Conservation (phyloP, 768 basidiomycete species). For the Tubosaeta sp. region DNA sequence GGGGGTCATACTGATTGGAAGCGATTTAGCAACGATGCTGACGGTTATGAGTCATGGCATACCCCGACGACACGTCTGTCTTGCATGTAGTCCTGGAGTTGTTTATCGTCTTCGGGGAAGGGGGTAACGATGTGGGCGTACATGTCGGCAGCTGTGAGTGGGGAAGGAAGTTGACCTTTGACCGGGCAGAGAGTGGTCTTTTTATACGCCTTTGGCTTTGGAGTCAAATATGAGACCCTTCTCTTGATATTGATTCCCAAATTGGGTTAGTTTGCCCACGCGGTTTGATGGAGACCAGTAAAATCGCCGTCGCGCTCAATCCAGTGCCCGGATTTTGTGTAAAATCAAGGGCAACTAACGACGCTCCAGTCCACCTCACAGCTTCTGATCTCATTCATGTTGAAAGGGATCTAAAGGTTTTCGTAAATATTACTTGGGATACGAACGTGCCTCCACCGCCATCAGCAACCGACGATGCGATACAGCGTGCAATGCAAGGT, state of each 20-base stretch:
- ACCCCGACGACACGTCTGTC: slow-evolving; percentile 80
- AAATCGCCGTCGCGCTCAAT: slow-evolving; percentile 36
- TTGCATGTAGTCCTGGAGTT: slow-evolving; percentile 70
- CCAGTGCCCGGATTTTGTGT: slow-evolving; percentile 71
- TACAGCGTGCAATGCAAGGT: slow-evolving; percentile 55
- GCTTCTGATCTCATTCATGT: slow-evolving; percentile 25
- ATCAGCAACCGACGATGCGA: slow-evolving; percentile 50
- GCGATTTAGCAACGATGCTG: slow-evolving; percentile 6
- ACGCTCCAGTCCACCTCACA: slow-evolving; percentile 28
- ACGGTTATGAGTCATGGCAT: slow-evolving; percentile 24
- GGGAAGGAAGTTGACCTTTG: slow-evolving; percentile 5
- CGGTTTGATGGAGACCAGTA: slow-evolving; percentile 16
- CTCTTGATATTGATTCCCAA: slow-evolving; percentile 5
- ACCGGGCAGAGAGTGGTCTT: slow-evolving; percentile 1
- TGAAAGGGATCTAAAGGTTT: slow-evolving; percentile 55
- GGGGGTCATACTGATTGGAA: slow-evolving; percentile 77
- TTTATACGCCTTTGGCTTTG: slow-evolving; percentile 27
- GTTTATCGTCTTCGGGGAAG: slow-evolving; percentile 58
- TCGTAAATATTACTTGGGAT: slow-evolving; percentile 75
- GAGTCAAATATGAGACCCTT: background rate
- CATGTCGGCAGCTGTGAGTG: slow-evolving; percentile 7
- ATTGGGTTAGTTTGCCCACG: slow-evolving; percentile 7
- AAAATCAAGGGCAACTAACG: slow-evolving; percentile 49
- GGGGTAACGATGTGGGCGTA: slow-evolving; percentile 49
- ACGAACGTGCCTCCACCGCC: slow-evolving; percentile 65